Base-by-base conservation (phyloP, 352 stramenopile genomes). In the Saprolegnia diclina region DNA sequence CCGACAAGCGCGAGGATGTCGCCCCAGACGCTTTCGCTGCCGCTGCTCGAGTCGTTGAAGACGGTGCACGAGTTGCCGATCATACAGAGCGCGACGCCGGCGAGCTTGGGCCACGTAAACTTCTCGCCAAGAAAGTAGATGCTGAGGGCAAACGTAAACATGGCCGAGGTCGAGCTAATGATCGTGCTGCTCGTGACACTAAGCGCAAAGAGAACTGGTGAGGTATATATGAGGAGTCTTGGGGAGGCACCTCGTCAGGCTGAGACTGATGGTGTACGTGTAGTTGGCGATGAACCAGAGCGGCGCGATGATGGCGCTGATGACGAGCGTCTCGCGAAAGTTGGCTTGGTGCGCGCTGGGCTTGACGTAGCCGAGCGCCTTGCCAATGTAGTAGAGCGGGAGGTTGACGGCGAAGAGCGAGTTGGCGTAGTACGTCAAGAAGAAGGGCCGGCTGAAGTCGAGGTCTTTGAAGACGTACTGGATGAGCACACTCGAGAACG, bases 261-360 rank as follows among this genome's bases (percentile, higher is more conserved):
- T 81, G 16, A 98, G 74, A 46, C 80, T 94, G 46, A 89, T 75
- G 76, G 98, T 98, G 79, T 98, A 98, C 45, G 87, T 84, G 62
- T 89, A 97, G 72, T 98, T 98, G 40, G 92, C 92, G 24, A 96
- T 62, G 75, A 98, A 98, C 94, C 94, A 99, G 22, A 98, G 73
- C 11, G 92, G 92, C 48, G 87, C 90, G 68, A 98, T 79, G 72
- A 91, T 80, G 48, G 83, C 74, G 32, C 81, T 87, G 59, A 83
- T 71, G 48, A 75, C 70, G 54, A 83, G 67, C 19, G 79, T 86
- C 32, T 76, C 71, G 16, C 70, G 73, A 26, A 79, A 76, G 61
- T 64, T 59, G 24, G 76, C 77, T 24, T 87, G 76, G 10, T 62
- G 62, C 0, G 72, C 69, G 45, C 78, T 72, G 7, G 46, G 21